Evolutionary conservation across 2,329 filamentous ascomycete genomes (phyloP).

Genomic region (Cercospora citrullina): DNA sequence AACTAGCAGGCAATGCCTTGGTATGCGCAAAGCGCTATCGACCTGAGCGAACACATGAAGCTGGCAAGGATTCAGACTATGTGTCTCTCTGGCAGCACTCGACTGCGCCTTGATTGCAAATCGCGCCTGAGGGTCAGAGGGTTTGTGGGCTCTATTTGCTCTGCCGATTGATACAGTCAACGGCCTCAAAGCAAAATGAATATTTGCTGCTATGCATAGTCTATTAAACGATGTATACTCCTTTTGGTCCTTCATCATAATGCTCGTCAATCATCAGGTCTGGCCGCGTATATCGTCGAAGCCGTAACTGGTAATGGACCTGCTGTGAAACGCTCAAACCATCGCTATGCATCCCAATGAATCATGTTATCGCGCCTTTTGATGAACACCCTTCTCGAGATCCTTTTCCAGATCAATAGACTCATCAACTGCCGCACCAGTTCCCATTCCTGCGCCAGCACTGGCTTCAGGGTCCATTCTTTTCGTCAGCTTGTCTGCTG

Average conservation of each 20-base stretch:
- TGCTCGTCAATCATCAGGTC: neutral
- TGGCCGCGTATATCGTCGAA: neutral
- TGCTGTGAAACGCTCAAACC: neutral
- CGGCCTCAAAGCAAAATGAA: neutral
- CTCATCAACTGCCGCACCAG: constrained; percentile 40
- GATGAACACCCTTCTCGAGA: constrained; percentile 25
- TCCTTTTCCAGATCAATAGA: constrained; percentile 30
- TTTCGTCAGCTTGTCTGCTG: constrained; percentile 35
- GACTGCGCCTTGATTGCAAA: neutral
- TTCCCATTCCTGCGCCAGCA: constrained; percentile 45
- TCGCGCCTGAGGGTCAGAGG: too few relatives aligned
- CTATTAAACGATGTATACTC: neutral
- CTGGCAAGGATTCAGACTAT: constrained; percentile 54
- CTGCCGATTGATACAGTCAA: neutral
- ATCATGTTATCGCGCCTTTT: neutral
- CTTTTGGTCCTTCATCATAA: neutral
- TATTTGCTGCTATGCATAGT: neutral
- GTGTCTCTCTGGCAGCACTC: constrained; percentile 52
- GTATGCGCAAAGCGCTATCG: constrained; percentile 55
- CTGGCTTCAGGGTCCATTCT: constrained; percentile 34
- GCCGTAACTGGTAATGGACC: neutral
- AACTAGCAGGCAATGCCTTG: constrained; percentile 49
- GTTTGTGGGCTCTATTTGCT: too few relatives aligned
- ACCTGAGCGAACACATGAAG: constrained; percentile 57
- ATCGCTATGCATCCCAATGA: constrained; percentile 8